Evolutionary conservation across 2,329 filamentous ascomycete genomes (phyloP).

Genomic region (Claviceps sp.): DNA sequence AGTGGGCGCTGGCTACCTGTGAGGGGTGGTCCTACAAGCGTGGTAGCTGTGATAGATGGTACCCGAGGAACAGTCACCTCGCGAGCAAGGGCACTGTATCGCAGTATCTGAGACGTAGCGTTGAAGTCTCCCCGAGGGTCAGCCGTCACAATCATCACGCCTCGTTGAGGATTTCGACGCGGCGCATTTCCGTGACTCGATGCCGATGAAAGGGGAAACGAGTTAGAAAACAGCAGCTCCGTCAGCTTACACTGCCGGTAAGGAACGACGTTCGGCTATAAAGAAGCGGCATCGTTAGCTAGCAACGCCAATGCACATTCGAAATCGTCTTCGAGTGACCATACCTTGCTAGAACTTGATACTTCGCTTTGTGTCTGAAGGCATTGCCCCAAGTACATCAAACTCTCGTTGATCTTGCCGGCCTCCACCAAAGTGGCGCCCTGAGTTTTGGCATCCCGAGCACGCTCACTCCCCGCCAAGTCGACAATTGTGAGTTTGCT

Average conservation of each 20-base stretch:
- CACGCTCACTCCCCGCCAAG: slow-evolving; percentile 84
- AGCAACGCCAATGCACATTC: neutral
- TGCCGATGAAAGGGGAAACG: slow-evolving; percentile 51
- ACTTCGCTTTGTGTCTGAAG: slow-evolving; percentile 86
- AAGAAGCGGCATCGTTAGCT: neutral
- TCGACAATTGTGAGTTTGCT: slow-evolving; percentile 81
- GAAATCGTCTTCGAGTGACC: neutral
- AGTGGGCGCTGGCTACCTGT: slow-evolving; percentile 12
- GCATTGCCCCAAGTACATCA: slow-evolving; percentile 97
- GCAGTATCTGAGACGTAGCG: slow-evolving; percentile 86
- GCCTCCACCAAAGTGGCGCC: slow-evolving; percentile 87
- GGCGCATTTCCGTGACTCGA: slow-evolving; percentile 21
- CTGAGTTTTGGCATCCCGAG: slow-evolving; percentile 84
- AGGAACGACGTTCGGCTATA: slow-evolving; percentile 58
- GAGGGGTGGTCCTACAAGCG: slow-evolving; percentile 29
- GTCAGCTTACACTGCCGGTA: slow-evolving; percentile 79
- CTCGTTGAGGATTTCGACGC: slow-evolving; percentile 64
- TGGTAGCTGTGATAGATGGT: slow-evolving; percentile 66
- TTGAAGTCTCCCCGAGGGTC: slow-evolving; percentile 92
- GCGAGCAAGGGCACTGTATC: slow-evolving; percentile 83
- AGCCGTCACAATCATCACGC: slow-evolving; percentile 91
- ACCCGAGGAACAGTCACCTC: slow-evolving; percentile 87
- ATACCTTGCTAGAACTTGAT: slow-evolving; percentile 59
- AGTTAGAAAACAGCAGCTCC: slow-evolving; percentile 78
- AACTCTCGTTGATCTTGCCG: slow-evolving; percentile 93